These are phyloP conservation scores for Sideroxylon spinosum DNA, from an alignment of 179 eudicot genomes.

Conservation along the genomic window DNA sequence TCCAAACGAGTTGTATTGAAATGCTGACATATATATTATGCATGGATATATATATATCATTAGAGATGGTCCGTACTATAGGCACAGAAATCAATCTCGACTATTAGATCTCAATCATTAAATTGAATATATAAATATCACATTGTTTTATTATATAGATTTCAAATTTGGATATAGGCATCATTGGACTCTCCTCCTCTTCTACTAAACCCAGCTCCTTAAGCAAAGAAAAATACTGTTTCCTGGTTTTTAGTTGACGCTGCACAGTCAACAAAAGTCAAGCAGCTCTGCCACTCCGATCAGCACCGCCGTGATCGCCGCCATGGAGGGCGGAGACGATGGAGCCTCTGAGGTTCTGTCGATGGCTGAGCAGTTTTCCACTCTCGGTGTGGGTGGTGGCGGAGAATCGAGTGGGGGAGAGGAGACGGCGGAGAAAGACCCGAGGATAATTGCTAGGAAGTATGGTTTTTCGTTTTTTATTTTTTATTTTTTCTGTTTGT, in stretches of 20 bases:
- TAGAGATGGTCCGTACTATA: too few species aligned
- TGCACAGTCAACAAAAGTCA: background rate
- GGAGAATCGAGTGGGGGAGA: constrained; percentile 11
- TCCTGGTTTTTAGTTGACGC: background rate
- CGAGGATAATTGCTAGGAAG: constrained; percentile 48
- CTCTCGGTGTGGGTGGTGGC: background rate
- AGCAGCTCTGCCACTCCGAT: background rate
- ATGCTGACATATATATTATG: too few species aligned
- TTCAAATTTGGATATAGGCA: too few species aligned
- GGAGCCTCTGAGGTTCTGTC: background rate
- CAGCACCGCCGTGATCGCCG: constrained; percentile 1
- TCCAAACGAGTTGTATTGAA: too few species aligned
- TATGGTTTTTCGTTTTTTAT: constrained; percentile 8
- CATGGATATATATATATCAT: too few species aligned
- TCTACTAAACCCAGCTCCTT: background rate
- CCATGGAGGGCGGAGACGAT: constrained; percentile 13
- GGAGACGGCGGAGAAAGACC: constrained; percentile 32
- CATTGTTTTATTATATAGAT: too few species aligned
- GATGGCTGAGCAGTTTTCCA: background rate
- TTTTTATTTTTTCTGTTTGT: background rate
- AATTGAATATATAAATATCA: too few species aligned
- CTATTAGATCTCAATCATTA: too few species aligned
- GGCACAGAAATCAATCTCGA: too few species aligned
- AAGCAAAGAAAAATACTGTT: background rate
- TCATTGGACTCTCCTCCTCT: background rate